Percentiles rank a stretch among this genome's conserved stretches.
Evolutionary conservation across 2,329 filamentous ascomycete species (phyloP).

Genomic region (Sporothrix variecibatus): DNA sequence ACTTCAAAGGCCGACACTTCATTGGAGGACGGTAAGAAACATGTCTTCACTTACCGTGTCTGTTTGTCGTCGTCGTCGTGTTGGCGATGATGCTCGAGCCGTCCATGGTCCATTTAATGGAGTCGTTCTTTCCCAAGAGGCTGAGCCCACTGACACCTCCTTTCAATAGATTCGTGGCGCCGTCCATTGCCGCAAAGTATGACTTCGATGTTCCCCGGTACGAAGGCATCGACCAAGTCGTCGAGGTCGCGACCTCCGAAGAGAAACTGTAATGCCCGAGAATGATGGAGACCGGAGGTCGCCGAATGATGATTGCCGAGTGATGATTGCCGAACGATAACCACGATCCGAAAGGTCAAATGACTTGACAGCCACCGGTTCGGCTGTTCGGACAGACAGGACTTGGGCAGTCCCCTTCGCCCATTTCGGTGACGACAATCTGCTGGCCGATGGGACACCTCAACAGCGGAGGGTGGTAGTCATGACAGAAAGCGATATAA

Average conservation of each 20-base stretch:
- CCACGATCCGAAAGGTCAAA: conserved; percentile 41
- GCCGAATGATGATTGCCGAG: background rate
- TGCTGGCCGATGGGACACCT: conserved; percentile 49
- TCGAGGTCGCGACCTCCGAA: conserved; percentile 64
- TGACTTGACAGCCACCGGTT: conserved; percentile 57
- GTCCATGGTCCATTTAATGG: background rate
- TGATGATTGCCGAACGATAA: background rate
- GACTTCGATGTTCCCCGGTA: conserved; percentile 80
- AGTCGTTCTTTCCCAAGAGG: background rate
- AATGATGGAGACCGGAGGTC: background rate
- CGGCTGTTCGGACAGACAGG: conserved; percentile 61
- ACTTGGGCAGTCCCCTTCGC: conserved; percentile 58
- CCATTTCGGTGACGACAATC: conserved; percentile 48
- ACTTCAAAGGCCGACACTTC: conserved; percentile 87
- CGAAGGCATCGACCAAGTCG: conserved; percentile 82
- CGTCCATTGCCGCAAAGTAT: conserved; percentile 80
- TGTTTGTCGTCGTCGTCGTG: background rate
- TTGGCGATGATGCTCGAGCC: background rate
- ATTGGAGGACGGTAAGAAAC: conserved; percentile 73
- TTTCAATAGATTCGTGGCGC: conserved; percentile 69
- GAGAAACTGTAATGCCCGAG: conserved; percentile 51
- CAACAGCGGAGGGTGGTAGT: conserved; percentile 52
- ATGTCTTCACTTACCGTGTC: background rate
- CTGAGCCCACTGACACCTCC: background rate
- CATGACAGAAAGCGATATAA: conserved; percentile 58